Evolutionary conservation across 768 basidiomycete species (phyloP), one percentile per base, ranked within the genome.

Genomic region (Calocybe cyanea): DNA sequence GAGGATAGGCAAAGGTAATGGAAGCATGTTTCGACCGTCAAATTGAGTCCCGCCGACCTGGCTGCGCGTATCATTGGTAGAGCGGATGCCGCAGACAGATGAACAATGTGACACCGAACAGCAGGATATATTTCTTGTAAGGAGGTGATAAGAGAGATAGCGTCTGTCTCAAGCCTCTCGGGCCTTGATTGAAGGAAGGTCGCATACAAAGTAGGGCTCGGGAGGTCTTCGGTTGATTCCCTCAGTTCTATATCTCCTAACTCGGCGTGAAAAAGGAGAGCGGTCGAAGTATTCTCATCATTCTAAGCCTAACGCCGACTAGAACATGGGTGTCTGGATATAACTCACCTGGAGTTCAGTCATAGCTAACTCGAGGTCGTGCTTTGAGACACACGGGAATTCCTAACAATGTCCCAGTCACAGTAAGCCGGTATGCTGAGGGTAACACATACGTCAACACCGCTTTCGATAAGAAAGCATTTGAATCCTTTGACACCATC

Each of bases 21-120:
- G 68, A 95, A 97, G 65, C 94, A 97, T 0, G 95, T 99, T 72
- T 99, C 95, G 40, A 92, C 90, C 0, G 92, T 92, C 41, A 99
- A 68, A 7, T 83, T 82, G 25, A 81, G 64, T 0, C 85, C 81
- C 1, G 77, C 67, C 1, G 69, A 61, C 56, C 74, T 82, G 3
- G 93, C 92, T 38, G 77, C 71, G 33, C 80, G 78, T 49, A 98
- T 81, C 31, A 80, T 54, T 2, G 85, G 88, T 15, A 99, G 77
- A 4, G 92, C 91, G 17, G 76, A 70, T 4, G 93, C 75, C 4
- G 94, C 87, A 41, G 92, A 93, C 40, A 99, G 81, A 66, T 99
- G 95, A 37, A 98, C 95, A 52, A 99, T 91, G 67, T 99, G 95
- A 51, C 86, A 87, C 17, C 85, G 83, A 20, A 96, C 71, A 5